phyloP scores from a whole-genome alignment of 345 rosid species.

The Arabidopsis thaliana region DNA sequence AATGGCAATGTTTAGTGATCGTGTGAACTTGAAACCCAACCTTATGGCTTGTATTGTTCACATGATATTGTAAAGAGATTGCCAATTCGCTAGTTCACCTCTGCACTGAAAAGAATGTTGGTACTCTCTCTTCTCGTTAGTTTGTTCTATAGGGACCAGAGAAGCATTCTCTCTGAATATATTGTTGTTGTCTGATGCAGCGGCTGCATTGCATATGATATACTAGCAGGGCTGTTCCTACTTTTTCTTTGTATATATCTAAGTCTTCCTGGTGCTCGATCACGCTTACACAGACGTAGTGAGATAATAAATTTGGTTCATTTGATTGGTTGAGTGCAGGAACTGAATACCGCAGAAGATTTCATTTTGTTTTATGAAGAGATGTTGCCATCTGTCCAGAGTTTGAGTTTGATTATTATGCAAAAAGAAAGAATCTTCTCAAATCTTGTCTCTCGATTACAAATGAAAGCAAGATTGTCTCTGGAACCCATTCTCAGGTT shows the following conservation, averaged over 20 bases:
- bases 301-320: slow-evolving; percentile 19
- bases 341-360: slow-evolving; percentile 87
- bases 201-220: slow-evolving; percentile 20
- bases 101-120: slow-evolving; percentile 6
- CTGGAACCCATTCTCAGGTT: slow-evolving; percentile 91
- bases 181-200: slow-evolving; percentile 8
- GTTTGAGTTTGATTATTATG: slow-evolving; percentile 59
- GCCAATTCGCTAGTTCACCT: slow-evolving; percentile 4
- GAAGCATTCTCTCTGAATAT: slow-evolving; percentile 5
- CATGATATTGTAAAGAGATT: background rate
- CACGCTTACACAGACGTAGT: background rate
- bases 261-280: slow-evolving; percentile 22
- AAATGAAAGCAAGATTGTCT: slow-evolving; percentile 83
- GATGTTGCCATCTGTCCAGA: slow-evolving; percentile 75
- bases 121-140: slow-evolving; percentile 3
- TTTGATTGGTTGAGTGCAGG: slow-evolving; percentile 54
- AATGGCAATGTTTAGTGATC: slow-evolving; percentile 10
- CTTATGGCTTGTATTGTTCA: background rate
- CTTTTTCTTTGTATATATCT: slow-evolving; percentile 9
- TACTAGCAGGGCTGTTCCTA: slow-evolving; percentile 2
- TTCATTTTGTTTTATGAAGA: slow-evolving; percentile 83
- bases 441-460: slow-evolving; percentile 69
- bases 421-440: slow-evolving; percentile 75
- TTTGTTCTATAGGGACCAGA: slow-evolving; percentile 1
- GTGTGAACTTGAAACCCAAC: background rate